Evolutionary conservation across 1,284 basidiomycete species (phyloP).

Genomic region (Rhodotorula sp.): DNA sequence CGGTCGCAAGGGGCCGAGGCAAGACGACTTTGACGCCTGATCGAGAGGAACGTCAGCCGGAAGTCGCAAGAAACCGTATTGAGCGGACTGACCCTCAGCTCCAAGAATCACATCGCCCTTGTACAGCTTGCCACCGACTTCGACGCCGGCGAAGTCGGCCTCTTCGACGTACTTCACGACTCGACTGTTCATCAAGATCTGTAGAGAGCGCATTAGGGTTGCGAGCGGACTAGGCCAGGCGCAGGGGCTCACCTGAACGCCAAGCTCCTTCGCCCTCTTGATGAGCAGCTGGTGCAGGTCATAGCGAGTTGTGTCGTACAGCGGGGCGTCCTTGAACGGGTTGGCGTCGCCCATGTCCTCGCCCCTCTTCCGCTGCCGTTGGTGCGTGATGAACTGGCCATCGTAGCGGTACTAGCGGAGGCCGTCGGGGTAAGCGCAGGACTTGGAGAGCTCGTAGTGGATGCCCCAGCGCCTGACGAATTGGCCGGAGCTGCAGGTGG

Average conservation of each 20-base stretch:
- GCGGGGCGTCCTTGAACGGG: constrained; percentile 13
- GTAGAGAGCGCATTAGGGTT: background rate
- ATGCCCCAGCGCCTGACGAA: constrained; percentile 22
- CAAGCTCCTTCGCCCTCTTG: constrained; percentile 18
- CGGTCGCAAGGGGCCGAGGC: too few species aligned
- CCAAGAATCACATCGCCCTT: constrained; percentile 46
- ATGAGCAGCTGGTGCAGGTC: constrained; percentile 16
- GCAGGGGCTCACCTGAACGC: background rate
- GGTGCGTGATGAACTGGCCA: constrained; percentile 1
- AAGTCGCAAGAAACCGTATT: background rate
- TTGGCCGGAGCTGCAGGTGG: background rate
- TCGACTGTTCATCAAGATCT: constrained; percentile 40
- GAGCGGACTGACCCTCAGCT: constrained; percentile 42
- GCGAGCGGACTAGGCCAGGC: background rate
- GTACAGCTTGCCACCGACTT: constrained; percentile 42
- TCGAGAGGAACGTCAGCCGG: background rate
- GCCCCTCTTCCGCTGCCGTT: background rate
- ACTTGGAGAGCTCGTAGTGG: constrained; percentile 10
- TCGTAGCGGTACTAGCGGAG: background rate
- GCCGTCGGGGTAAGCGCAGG: constrained; percentile 3
- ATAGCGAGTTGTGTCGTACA: constrained; percentile 16
- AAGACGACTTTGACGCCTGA: constrained; percentile 43
- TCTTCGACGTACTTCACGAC: constrained; percentile 47
- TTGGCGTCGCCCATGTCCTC: constrained; percentile 3
- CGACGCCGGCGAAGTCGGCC: constrained; percentile 37